These are phyloP conservation scores for Trichosanthes truncata DNA, from an alignment of 306 rosid genomes.

Conservation along the genomic window DNA sequence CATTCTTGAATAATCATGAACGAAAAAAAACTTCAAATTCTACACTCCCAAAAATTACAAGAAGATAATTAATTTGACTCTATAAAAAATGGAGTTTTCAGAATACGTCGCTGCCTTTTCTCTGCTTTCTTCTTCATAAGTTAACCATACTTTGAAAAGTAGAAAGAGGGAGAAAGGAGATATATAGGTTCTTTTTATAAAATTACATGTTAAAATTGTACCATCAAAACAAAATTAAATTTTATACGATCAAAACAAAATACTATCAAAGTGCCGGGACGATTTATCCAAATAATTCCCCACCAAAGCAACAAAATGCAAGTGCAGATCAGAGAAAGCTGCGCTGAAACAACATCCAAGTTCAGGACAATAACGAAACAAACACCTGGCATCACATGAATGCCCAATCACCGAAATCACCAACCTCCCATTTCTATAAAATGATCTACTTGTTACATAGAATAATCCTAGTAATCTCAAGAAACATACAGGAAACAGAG, in stretches of 20 bases:
- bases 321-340: conserved; percentile 70
- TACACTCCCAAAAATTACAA: background rate
- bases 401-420: background rate
- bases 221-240: too few relatives aligned
- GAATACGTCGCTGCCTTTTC: background rate
- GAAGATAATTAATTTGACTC: background rate
- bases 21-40: background rate
- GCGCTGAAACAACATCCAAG: conserved; percentile 22
- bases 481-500: conserved; percentile 49
- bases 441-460: conserved; percentile 29
- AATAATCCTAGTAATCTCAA: conserved; percentile 48
- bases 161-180: background rate
- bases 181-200: background rate
- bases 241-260: background rate
- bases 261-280: background rate
- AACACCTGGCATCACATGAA: background rate
- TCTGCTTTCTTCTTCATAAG: background rate
- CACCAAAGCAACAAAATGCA: conserved; percentile 1
- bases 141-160: background rate
- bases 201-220: background rate
- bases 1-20: background rate
- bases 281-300: background rate
- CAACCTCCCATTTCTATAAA: background rate
- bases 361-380: background rate
- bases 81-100: too few relatives aligned